Conservation (phyloP, 305 asterid genomes). For the Plantago lanceolata region DNA sequence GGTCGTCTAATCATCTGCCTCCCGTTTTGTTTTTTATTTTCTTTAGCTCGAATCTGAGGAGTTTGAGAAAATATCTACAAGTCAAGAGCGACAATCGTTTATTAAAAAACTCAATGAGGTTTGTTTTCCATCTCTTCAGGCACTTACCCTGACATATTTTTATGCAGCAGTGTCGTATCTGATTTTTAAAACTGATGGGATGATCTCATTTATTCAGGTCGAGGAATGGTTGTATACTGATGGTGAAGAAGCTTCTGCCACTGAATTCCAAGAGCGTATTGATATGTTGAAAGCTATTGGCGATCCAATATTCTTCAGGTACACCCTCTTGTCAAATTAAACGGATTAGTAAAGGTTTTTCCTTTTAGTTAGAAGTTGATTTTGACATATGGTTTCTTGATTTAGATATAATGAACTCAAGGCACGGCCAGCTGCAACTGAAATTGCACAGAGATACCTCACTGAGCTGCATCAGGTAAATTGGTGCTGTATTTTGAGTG, state of each 20-base stretch:
- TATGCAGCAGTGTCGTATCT: constrained; percentile 7
- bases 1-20: background rate
- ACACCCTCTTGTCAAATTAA: constrained; percentile 24
- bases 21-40: constrained; percentile 22
- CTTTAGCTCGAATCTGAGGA: constrained; percentile 83
- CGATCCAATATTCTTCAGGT: constrained; percentile 95
- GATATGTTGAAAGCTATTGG: constrained; percentile 81
- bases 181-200: constrained; percentile 15
- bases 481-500: background rate
- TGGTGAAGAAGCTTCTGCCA: constrained; percentile 97
- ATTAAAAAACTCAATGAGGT: constrained; percentile 90
- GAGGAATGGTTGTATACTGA: constrained; percentile 98
- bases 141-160: background rate
- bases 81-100: constrained; percentile 74
- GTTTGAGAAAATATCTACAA: constrained; percentile 64
- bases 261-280: constrained; percentile 74
- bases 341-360: constrained; percentile 10
- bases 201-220: constrained; percentile 48
- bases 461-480: constrained; percentile 66
- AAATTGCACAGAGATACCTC: constrained; percentile 63
- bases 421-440: constrained; percentile 85
- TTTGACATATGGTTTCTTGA: constrained; percentile 25
- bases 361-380: constrained; percentile 8
- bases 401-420: constrained; percentile 77
- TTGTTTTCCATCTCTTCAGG: constrained; percentile 25